A percentile compares a stretch with the other conserved stretches of the same genome.
These are phyloP conservation scores for Russula vinacea DNA, from an alignment of 768 basidiomycete genomes.

Conservation along the genomic window DNA sequence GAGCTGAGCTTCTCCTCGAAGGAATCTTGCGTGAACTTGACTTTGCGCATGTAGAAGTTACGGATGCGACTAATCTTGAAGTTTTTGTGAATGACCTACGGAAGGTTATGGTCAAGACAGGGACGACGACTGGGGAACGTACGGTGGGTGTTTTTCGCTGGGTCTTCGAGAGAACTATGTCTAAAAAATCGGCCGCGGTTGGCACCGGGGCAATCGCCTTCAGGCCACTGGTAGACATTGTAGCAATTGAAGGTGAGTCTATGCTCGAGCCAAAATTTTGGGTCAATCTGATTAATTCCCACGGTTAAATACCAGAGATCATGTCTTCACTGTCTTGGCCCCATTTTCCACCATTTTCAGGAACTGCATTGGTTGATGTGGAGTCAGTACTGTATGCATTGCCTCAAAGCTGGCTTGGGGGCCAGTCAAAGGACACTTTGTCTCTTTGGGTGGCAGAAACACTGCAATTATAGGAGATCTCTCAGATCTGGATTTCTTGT, in stretches of 20 bases:
- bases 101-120: not conserved
- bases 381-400: too few species aligned
- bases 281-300: constrained; percentile 4
- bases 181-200: constrained; percentile 89
- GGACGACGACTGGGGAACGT: not conserved
- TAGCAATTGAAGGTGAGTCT: not conserved
- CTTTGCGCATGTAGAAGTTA: constrained; percentile 98
- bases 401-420: too few species aligned
- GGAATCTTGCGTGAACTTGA: constrained; percentile 96
- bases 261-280: not conserved
- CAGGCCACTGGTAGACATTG: constrained; percentile 81
- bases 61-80: constrained; percentile 99
- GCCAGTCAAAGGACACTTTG: too few species aligned
- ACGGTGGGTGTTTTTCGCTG: constrained; percentile 98
- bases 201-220: constrained; percentile 99
- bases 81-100: constrained; percentile 96
- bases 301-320: too few species aligned
- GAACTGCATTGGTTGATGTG: too few species aligned
- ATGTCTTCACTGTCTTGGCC: too few species aligned
- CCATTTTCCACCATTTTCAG: too few species aligned
- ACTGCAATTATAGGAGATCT: too few species aligned
- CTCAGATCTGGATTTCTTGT: too few species aligned
- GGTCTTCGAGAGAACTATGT: constrained; percentile 90
- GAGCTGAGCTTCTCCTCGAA: constrained; percentile 94
- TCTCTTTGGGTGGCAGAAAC: too few species aligned